Percentiles rank a stretch among this genome's conserved stretches.
These are phyloP conservation scores for Cantharellus cinnabarinus DNA, from an alignment of 768 basidiomycete genomes.

Conservation along the genomic window DNA sequence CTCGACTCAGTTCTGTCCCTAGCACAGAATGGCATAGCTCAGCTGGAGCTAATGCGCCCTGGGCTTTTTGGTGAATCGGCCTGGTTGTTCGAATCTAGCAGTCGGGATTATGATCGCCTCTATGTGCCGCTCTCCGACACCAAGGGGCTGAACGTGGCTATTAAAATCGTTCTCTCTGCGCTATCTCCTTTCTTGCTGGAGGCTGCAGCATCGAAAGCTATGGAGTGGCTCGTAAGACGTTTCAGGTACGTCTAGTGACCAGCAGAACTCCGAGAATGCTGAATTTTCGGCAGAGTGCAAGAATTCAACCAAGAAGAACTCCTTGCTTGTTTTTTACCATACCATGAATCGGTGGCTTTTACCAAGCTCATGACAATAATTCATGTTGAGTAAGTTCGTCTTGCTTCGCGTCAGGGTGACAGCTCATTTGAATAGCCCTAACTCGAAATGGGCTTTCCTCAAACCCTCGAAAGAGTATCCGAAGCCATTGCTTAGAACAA, in stretches of 20 bases:
- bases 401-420: background rate
- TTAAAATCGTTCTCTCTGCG: constrained; percentile 42
- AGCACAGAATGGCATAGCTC: constrained; percentile 55
- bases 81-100: constrained; percentile 55
- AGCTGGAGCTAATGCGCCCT: constrained; percentile 43
- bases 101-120: constrained; percentile 60
- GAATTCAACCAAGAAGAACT: constrained; percentile 77
- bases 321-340: constrained; percentile 72
- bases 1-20: constrained; percentile 70
- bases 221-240: constrained; percentile 89
- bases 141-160: constrained; percentile 35
- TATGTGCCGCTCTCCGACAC: constrained; percentile 43
- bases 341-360: constrained; percentile 89
- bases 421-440: constrained; percentile 1
- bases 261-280: background rate
- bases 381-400: constrained; percentile 37
- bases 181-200: constrained; percentile 72
- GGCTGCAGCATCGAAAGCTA: constrained; percentile 52
- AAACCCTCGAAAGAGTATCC: constrained; percentile 57
- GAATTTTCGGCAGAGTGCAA: constrained; percentile 39
- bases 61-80: constrained; percentile 40
- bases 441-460: constrained; percentile 47
- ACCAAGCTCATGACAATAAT: constrained; percentile 81
- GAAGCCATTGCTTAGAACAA: constrained; percentile 47
- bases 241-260: constrained; percentile 45